Evolutionary conservation across 805 yeast species (phyloP).

Genomic region (Tetrapisispora fleetii): DNA sequence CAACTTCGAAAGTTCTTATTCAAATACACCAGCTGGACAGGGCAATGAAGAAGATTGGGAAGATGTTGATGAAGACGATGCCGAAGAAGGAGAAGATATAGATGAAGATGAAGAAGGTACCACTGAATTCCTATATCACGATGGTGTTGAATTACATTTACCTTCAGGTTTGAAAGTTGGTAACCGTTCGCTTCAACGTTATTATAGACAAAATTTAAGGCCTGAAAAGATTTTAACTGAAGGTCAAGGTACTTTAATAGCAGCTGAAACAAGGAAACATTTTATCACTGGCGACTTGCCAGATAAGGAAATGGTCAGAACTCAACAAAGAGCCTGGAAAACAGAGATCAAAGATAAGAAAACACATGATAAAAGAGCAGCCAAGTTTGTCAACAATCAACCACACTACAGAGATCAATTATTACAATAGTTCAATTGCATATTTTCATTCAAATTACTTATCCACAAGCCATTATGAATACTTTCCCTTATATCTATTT

Average conservation of each 20-base stretch:
- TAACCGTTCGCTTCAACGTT: constrained; percentile 72
- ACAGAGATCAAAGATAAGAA: constrained; percentile 43
- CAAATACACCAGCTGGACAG: neutral
- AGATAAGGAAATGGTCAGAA: constrained; percentile 37
- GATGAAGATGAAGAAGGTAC: constrained; percentile 27
- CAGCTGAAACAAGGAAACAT: constrained; percentile 61
- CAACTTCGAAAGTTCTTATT: constrained; percentile 73
- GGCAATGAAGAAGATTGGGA: constrained; percentile 19
- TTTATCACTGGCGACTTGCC: constrained; percentile 23
- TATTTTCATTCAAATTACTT: no score
- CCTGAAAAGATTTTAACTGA: constrained; percentile 53
- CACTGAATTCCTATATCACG: constrained; percentile 38
- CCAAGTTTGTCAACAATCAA: constrained; percentile 78
- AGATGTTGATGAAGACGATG: constrained; percentile 28
- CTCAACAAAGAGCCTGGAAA: constrained; percentile 63
- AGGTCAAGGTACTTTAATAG: constrained; percentile 77
- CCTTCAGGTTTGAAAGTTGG: constrained; percentile 82
- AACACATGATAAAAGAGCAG: constrained; percentile 46
- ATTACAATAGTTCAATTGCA: constrained; percentile 31
- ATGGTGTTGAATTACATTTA: constrained; percentile 64
- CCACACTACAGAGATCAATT: constrained; percentile 79
- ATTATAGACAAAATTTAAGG: constrained; percentile 63
- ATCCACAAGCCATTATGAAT: no score
- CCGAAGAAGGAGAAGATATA: constrained; percentile 25
- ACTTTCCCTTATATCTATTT: neutral